Base-by-base conservation (phyloP, 2,329 filamentous ascomycete genomes). In the Huntiella bhutanensis region DNA sequence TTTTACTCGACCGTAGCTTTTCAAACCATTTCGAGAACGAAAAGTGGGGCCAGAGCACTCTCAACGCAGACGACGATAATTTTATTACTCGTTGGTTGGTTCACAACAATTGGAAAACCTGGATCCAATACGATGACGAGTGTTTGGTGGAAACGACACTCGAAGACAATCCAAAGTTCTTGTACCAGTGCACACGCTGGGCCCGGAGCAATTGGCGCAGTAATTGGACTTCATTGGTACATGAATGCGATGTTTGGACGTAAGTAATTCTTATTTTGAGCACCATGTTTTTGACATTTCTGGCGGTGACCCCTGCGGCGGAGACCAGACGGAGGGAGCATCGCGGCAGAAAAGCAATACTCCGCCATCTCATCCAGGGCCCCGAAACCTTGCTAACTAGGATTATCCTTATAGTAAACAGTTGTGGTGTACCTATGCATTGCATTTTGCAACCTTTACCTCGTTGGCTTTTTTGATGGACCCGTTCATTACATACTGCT, bases 71-170 rank as follows among this genome's bases (percentile, higher is more conserved):
- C 62, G 88, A 96, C 61, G 88, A 96, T 69, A 96, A 96, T 64
- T 96, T 95, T 64, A 84, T 96, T 55, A 95, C 88, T 5, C 79
- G 88, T 49, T 96, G 88, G 88, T 73, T 96, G 57, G 87, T 95
- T 54, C 82, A 77, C 53, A 81, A 94, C 64, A 73, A 80, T 54
- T 93, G 85, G 83, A 85, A 92, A 65, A 95, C 87, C 16, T 88
- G 83, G 70, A 82, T 95, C 61, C 88, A 96, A 65, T 94, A 94
- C 64, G 80, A 94, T 60, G 75, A 73, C 41, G 84, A 92, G 58
- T 92, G 84, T 56, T 83, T 92, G 62, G 80, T 96, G 51, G 79
- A 91, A 65, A 96, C 88, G 19, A 95, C 87, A 3, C 70, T 96
- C 36, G 88, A 95, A 62, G 82, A 88, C 59, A 81, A 87, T 58